Evolutionary conservation across 2,329 filamentous ascomycete species (phyloP), one percentile per base, ranked within the genome.

Genomic region (Fusarium aywerte): DNA sequence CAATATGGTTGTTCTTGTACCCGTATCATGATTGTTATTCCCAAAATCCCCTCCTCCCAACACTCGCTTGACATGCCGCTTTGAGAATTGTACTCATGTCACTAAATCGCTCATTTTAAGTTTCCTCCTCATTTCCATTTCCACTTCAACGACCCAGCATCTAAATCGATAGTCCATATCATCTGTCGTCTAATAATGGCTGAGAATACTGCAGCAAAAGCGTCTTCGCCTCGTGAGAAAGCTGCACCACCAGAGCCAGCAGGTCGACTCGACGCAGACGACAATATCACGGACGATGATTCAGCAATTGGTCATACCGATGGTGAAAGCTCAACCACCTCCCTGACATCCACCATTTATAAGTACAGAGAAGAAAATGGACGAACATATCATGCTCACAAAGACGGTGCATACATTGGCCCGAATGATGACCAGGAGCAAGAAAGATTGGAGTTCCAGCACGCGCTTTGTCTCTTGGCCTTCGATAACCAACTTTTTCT

Each of bases 351-450:
- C 1, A 71, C 60, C 6, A 62, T 75, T 21, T 57, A 68, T 23
- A 65, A 62, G 8, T 73, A 64, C 23, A 60, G 73, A 25, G 32
- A 59, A 23, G 72, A 75, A 21, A 74, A 75, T 23, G 73, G 73
- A 7, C 64, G 73, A 9, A 73, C 70, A 1, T 75, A 75, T 31
- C 73, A 75, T 32, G 67, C 55, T 2, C 68, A 71, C 50, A 74
- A 74, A 29, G 74, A 75, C 5, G 62, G 65, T 10, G 47, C 36
- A 3, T 67, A 67, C 33, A 25, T 55, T 1, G 43, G 48, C 7
- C 65, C 65, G 3, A 67, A 63, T 23, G 58, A 67, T 44, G 8
- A 20, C 10, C 31, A 23, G 5, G 64, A 67, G 21, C 62, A 67
- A 11, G 62, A 66, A 11, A 48, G 64, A n/a, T 52, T 67, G 7